These are phyloP conservation scores for Phialemoniopsis sp. DNA, from an alignment of 2,329 filamentous ascomycete species.

Conservation along the genomic window DNA sequence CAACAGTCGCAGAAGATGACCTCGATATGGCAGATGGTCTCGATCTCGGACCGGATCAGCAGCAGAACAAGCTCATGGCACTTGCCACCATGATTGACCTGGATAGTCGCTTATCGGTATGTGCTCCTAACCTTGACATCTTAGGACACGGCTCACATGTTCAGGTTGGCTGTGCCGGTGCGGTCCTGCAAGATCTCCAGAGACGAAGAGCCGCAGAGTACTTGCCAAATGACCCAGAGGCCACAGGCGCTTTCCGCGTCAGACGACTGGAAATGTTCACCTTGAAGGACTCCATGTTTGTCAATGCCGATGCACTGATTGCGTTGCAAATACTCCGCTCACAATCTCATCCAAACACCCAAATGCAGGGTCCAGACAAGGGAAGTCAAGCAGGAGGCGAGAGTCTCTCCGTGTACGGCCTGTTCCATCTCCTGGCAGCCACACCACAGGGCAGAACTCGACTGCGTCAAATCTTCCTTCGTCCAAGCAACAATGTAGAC, in stretches of 20 bases:
- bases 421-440: slow-evolving; percentile 70
- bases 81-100: slow-evolving; percentile 70
- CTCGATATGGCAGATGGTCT: slow-evolving; percentile 34
- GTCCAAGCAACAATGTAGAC: slow-evolving; percentile 65
- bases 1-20: slow-evolving; percentile 23
- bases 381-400: slow-evolving; percentile 34
- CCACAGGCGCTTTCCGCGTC: slow-evolving; percentile 54
- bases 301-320: slow-evolving; percentile 74
- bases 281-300: slow-evolving; percentile 63
- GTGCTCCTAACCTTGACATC: background rate
- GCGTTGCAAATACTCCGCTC: slow-evolving; percentile 83
- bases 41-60: slow-evolving; percentile 39
- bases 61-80: slow-evolving; percentile 61
- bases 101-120: slow-evolving; percentile 66
- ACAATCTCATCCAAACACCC: slow-evolving; percentile 77
- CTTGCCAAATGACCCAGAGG: slow-evolving; percentile 53
- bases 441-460: slow-evolving; percentile 74
- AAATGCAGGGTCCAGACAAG: slow-evolving; percentile 72
- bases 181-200: slow-evolving; percentile 74
- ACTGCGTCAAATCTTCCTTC: slow-evolving; percentile 77
- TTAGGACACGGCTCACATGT: background rate
- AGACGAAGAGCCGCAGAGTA: slow-evolving; percentile 61
- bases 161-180: slow-evolving; percentile 79
- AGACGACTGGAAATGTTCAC: slow-evolving; percentile 70
- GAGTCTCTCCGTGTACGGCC: slow-evolving; percentile 75